These are phyloP conservation scores for Trypanosomatidae sp. DNA, from an alignment of 208 protist genomes.

Conservation along the genomic window DNA sequence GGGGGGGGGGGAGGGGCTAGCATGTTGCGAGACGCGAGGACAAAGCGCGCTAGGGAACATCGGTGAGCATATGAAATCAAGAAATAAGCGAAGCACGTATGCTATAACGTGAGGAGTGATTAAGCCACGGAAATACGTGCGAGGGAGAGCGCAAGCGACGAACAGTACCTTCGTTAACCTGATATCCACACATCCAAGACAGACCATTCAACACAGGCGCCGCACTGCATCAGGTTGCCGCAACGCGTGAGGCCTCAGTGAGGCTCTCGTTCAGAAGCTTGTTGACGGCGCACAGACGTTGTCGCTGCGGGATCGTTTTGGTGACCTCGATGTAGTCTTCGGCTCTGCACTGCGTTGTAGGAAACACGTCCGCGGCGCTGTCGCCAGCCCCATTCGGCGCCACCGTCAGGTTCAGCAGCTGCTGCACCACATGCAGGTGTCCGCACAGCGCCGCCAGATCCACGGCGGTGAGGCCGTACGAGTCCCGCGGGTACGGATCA, in stretches of 20 bases:
- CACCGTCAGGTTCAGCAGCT: constrained; percentile 29
- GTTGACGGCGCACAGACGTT: constrained; percentile 58
- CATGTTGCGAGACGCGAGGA: not conserved
- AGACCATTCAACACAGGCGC: not conserved
- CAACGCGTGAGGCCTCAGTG: constrained; percentile 49
- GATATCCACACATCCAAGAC: not conserved
- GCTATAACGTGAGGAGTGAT: not conserved
- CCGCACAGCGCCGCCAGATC: constrained; percentile 78
- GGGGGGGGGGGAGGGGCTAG: not conserved
- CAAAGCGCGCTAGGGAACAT: constrained; percentile 1
- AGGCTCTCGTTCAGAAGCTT: constrained; percentile 43
- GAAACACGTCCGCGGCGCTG: constrained; percentile 35
- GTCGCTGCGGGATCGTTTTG: constrained; percentile 54
- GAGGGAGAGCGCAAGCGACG: not conserved
- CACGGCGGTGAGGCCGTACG: constrained; percentile 49
- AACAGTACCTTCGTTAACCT: not conserved
- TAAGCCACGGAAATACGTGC: not conserved
- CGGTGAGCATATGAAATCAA: not conserved
- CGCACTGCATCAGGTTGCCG: constrained; percentile 14
- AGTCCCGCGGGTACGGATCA: constrained; percentile 42
- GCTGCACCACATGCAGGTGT: constrained; percentile 45
- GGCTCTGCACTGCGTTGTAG: constrained; percentile 43
- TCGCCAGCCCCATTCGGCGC: constrained; percentile 27
- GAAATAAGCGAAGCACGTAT: not conserved
- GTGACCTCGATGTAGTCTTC: constrained; percentile 75